These are phyloP conservation scores for Pilatotrama ljubarskyi DNA, from an alignment of 768 basidiomycete genomes.

Conservation along the genomic window DNA sequence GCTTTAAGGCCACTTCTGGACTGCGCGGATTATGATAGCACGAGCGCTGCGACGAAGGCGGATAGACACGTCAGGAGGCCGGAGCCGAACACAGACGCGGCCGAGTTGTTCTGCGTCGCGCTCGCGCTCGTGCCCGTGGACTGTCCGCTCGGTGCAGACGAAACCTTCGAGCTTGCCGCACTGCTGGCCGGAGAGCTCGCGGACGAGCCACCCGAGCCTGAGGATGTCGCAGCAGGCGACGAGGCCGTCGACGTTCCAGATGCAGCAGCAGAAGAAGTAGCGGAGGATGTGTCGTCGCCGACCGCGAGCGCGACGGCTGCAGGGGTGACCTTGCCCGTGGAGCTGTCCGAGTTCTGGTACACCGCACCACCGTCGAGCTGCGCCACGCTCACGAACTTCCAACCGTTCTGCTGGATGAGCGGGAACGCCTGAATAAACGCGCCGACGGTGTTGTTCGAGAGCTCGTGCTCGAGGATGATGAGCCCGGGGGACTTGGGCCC, in stretches of 20 bases:
- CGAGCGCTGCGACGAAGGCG: slow-evolving; percentile 13
- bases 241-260: background rate
- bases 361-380: slow-evolving; percentile 26
- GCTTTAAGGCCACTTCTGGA: background rate
- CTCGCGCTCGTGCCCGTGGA: background rate
- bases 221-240: background rate
- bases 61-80: slow-evolving; percentile 4
- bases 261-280: background rate
- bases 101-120: slow-evolving; percentile 2
- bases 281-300: background rate
- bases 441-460: slow-evolving; percentile 54
- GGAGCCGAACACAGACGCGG: background rate
- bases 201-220: background rate
- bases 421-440: slow-evolving; percentile 71
- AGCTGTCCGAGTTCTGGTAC: slow-evolving; percentile 25
- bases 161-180: no score
- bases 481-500: slow-evolving; percentile 79
- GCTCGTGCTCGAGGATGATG: slow-evolving; percentile 84
- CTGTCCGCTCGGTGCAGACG: background rate
- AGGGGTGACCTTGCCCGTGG: slow-evolving; percentile 5
- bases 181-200: background rate
- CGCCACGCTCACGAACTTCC: slow-evolving; percentile 65
- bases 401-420: slow-evolving; percentile 63
- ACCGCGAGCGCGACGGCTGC: background rate
- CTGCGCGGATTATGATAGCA: slow-evolving; percentile 1